Evolutionary conservation across 495 filamentous ascomycete genomes (phyloP), one percentile per base, ranked within the genome.

Genomic region (Cudoniella acicularis): DNA sequence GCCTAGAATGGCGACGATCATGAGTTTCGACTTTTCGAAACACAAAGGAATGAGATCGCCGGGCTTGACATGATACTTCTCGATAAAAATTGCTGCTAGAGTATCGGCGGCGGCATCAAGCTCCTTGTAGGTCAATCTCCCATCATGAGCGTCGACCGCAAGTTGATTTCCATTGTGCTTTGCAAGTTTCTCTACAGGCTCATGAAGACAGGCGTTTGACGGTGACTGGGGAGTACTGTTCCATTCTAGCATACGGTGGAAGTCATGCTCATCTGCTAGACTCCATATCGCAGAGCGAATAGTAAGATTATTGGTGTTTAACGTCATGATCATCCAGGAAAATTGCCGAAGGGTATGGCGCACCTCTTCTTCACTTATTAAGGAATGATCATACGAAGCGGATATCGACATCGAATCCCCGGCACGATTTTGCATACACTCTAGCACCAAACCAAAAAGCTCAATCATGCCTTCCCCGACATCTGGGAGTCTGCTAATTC

Each of bases 121-220:
- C 26, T 52, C 50, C 16, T 20, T 16, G n/a, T 73, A 75, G 1
- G 68, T 72, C 16, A 73, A 61, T 2, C 50, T 46, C 1, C 71
- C 72, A 55, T 75, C 72, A 70, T 71, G 73, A 0, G 70, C 46
- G 4, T 20, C 17, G n/a, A 49, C 47, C 1, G 47, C 47, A 13
- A 23, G 17, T 49, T 11, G 17, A 21, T 49, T 21, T 23, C n/a
- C n/a, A 18, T 18, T 23, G 13, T 49, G 18, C 22, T 23, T 23
- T 11, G 71, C 69, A 48, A 78, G 74, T 50, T 76, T 59, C 13
- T 67, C 59, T 46, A 84, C 75, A 3, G 81, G 57, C 6, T 79
- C 73, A 62, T 83, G 77, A 9, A 79, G 68, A 55, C 73, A 78
- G 36, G 48, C 8, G 1, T 72, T 66, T 2, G 67, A 60, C 1